A percentile compares a stretch with the other conserved stretches of the same genome.
Evolutionary conservation across 2,329 filamentous ascomycete genomes (phyloP).

Genomic region (Blastomyces percursus): DNA sequence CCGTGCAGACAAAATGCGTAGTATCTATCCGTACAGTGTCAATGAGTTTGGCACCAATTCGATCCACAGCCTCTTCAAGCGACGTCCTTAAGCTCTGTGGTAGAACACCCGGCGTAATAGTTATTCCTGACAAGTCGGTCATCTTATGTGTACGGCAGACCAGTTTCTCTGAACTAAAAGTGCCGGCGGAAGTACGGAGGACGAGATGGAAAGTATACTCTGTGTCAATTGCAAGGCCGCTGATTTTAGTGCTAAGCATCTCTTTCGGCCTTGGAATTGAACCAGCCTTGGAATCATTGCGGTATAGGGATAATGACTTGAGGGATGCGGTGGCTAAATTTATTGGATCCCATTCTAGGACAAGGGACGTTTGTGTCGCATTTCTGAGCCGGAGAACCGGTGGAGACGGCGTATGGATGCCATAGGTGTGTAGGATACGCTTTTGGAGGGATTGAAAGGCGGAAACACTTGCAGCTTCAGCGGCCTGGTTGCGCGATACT

Average conservation of each 20-base stretch:
- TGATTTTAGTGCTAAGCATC: constrained; percentile 94
- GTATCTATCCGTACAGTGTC: constrained; percentile 91
- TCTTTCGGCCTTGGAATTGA: constrained; percentile 79
- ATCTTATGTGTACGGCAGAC: constrained; percentile 92
- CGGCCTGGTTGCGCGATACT: constrained; percentile 71
- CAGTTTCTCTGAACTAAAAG: constrained; percentile 71
- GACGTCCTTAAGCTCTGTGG: constrained; percentile 61
- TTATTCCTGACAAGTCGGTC: constrained; percentile 93
- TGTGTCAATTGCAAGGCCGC: constrained; percentile 86
- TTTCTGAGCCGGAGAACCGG: constrained; percentile 86
- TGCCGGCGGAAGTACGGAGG: constrained; percentile 80
- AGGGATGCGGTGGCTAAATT: constrained; percentile 85
- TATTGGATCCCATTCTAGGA: constrained; percentile 96
- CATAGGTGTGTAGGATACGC: constrained; percentile 77
- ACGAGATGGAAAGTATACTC: constrained; percentile 94
- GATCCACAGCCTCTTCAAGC: constrained; percentile 63
- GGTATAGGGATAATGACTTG: constrained; percentile 78
- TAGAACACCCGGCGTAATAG: constrained; percentile 81
- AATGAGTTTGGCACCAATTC: constrained; percentile 85
- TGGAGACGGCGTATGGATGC: constrained; percentile 61
- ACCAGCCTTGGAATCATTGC: constrained; percentile 93
- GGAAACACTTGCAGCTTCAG: constrained; percentile 63
- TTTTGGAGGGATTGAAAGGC: constrained; percentile 79
- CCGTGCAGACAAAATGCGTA: constrained; percentile 95
- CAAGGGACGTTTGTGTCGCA: constrained; percentile 95